Conservation (phyloP, 371 early-diverging fungal species). For the Gilbertella persicaria region DNA sequence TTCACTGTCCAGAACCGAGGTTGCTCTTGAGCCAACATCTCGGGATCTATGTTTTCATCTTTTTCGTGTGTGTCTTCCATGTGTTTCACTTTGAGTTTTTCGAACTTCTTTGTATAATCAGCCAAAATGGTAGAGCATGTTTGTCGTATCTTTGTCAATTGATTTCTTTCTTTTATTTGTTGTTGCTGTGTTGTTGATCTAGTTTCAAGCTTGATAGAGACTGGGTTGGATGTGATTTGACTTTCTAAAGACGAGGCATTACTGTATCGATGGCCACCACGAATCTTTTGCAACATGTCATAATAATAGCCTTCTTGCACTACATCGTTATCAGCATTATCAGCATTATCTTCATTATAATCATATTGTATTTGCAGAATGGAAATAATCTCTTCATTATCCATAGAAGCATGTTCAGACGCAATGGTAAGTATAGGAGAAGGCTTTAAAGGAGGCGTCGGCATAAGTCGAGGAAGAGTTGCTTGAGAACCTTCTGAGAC, state of each 20-base stretch:
- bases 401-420: not conserved
- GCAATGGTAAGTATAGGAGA: not conserved
- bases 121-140: no score
- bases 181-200: no score
- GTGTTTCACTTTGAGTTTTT: no score
- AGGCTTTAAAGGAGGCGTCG: slow-evolving; percentile 8
- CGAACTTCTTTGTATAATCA: no score
- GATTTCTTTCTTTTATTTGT: no score
- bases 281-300: slow-evolving; percentile 17
- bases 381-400: not conserved
- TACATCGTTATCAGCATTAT: not conserved
- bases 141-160: no score
- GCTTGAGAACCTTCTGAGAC: not conserved
- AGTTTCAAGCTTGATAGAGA: no score
- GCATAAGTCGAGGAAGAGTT: slow-evolving; percentile 9
- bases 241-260: not conserved
- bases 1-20: slow-evolving; percentile 11
- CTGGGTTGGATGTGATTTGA: not conserved
- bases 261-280: slow-evolving; percentile 6
- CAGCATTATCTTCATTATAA: not conserved
- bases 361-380: not conserved
- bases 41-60: not conserved
- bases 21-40: not conserved
- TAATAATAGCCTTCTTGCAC: slow-evolving; percentile 2
- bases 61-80: not conserved